Percentiles rank a stretch among this genome's conserved stretches.
Evolutionary conservation across 164 flowering plant species (phyloP).

Genomic region (Macadamia tetraphylla): DNA sequence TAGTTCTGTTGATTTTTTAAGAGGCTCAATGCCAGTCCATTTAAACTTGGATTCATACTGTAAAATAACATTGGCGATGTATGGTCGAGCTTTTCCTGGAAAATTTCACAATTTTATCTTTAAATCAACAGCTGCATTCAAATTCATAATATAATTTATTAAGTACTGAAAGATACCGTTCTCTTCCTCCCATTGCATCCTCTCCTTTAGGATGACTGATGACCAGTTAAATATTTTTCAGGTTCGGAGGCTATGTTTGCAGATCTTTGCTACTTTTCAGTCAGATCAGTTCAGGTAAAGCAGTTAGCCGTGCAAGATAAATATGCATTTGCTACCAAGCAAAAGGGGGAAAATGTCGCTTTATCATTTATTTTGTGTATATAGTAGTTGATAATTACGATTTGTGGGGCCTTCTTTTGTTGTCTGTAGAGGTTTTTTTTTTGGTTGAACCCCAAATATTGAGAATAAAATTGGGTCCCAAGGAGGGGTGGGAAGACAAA

Average conservation of each 20-base stretch:
- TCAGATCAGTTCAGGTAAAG: constrained; percentile 88
- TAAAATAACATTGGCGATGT: background rate
- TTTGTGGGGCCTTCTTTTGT: background rate
- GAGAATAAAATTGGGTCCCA: too few relatives aligned
- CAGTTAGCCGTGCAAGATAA: background rate
- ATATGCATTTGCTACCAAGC: background rate
- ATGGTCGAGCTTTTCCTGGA: background rate
- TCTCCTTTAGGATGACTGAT: constrained; percentile 1
- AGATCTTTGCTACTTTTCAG: constrained; percentile 97
- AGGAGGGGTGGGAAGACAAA: too few relatives aligned
- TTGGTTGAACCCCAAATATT: too few relatives aligned
- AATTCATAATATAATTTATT: background rate
- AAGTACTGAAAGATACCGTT: too few relatives aligned
- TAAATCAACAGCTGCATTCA: background rate
- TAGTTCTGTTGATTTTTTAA: too few relatives aligned
- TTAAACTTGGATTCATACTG: too few relatives aligned
- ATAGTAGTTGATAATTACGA: background rate
- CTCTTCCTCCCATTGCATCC: background rate
- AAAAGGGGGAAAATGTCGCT: too few relatives aligned
- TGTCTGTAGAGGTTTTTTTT: too few relatives aligned
- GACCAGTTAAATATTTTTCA: constrained; percentile 27
- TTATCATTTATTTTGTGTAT: background rate
- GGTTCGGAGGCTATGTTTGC: constrained; percentile 99
- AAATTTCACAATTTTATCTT: background rate
- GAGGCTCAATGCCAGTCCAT: too few relatives aligned